Conservation (phyloP, 371 early-diverging fungal species). For the Mortierella sp. region DNA sequence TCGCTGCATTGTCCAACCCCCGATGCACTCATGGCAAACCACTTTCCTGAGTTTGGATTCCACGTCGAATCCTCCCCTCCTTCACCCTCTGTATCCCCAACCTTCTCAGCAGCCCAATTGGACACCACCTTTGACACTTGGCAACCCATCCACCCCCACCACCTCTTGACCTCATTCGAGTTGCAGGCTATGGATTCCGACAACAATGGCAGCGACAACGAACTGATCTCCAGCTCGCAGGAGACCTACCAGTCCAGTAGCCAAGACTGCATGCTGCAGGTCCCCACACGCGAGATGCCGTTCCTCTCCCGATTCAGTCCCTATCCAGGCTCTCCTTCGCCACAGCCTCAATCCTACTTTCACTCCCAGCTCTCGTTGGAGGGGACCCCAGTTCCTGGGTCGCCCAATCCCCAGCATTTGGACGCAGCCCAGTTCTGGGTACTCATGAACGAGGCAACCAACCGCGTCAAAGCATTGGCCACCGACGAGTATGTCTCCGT, state of each 20-base stretch:
- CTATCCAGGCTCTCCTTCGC: neutral
- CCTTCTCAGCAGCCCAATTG: neutral
- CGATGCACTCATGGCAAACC: neutral
- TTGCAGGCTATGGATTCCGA: neutral
- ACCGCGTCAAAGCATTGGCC: slow-evolving; percentile 12
- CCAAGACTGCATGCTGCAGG: neutral
- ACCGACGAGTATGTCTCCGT: neutral
- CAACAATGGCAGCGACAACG: neutral
- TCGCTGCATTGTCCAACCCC: neutral
- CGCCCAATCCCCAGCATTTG: neutral
- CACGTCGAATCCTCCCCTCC: neutral
- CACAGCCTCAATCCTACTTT: neutral
- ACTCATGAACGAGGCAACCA: slow-evolving; percentile 24
- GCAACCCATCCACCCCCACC: neutral
- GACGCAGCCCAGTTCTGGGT: slow-evolving; percentile 19
- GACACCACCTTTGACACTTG: neutral
- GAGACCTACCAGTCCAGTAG: neutral
- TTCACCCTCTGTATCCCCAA: neutral
- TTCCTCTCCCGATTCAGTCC: neutral
- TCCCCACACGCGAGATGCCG: neutral
- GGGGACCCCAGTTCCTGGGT: neutral
- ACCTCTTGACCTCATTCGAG: neutral
- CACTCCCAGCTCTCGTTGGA: neutral
- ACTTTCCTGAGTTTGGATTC: neutral
- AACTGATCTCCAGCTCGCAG: neutral